phyloP scores from a whole-genome alignment of 2,329 filamentous ascomycete genomes.

The Capronia coronata region DNA sequence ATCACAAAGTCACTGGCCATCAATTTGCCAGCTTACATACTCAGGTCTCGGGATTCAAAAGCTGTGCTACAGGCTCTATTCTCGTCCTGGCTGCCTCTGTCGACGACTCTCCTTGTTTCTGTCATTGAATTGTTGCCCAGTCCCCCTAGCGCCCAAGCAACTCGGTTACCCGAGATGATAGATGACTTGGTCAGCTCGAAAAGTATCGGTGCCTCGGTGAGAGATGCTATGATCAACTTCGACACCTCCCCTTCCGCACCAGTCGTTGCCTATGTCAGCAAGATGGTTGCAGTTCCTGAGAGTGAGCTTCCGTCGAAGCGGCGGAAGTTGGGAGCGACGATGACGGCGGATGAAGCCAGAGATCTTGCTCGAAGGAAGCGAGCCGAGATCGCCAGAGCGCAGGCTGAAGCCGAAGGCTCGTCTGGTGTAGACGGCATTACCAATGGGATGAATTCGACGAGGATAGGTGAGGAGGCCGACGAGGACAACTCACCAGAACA shows the following conservation, averaged over 20 bases:
- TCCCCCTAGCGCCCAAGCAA: constrained; percentile 69
- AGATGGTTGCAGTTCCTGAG: constrained; percentile 93
- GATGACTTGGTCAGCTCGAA: constrained; percentile 70
- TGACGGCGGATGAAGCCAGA: constrained; percentile 83
- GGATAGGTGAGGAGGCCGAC: constrained; percentile 46
- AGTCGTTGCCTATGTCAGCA: constrained; percentile 91
- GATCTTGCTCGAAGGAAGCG: constrained; percentile 83
- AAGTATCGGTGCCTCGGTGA: constrained; percentile 61
- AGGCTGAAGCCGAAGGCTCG: constrained; percentile 56
- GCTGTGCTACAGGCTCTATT: constrained; percentile 82
- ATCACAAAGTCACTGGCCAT: constrained; percentile 88
- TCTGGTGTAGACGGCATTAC: constrained; percentile 56
- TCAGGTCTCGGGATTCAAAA: constrained; percentile 75
- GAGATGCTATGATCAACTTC: constrained; percentile 76
- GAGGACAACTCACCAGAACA: constrained; percentile 32
- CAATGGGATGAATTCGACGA: constrained; percentile 50
- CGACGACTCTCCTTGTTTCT: constrained; percentile 85
- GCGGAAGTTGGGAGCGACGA: constrained; percentile 56
- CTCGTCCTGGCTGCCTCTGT: constrained; percentile 82
- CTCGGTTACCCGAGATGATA: constrained; percentile 71
- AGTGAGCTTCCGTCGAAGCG: constrained; percentile 88
- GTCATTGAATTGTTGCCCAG: constrained; percentile 89
- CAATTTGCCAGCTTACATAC: constrained; percentile 73
- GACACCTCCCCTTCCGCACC: constrained; percentile 64
- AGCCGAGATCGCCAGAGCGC: constrained; percentile 75